These are phyloP conservation scores for Botrytis elliptica DNA, from an alignment of 2,329 filamentous ascomycete genomes.

Conservation along the genomic window DNA sequence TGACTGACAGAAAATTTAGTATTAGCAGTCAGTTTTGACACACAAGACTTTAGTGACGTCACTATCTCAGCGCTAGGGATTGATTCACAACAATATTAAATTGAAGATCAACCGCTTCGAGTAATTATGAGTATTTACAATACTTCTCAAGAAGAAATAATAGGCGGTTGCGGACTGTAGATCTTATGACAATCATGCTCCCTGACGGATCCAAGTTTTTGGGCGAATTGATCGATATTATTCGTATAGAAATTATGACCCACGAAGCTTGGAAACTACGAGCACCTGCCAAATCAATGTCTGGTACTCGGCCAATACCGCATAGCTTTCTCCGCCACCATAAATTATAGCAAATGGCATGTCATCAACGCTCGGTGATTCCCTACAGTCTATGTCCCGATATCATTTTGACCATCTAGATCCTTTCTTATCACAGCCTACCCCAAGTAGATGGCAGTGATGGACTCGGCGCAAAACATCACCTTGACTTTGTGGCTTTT, in stretches of 20 bases:
- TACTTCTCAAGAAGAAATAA: not conserved
- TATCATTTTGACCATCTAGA: fast-evolving
- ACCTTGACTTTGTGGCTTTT: not conserved
- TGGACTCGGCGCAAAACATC: too few relatives aligned
- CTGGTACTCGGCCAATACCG: fast-evolving
- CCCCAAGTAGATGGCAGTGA: not conserved
- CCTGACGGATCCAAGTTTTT: not conserved
- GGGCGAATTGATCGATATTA: not conserved
- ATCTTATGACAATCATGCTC: not conserved
- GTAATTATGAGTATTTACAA: fast-evolving
- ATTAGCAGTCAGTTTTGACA: not conserved
- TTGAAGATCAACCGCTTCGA: not conserved
- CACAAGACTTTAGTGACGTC: not conserved
- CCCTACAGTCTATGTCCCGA: not conserved
- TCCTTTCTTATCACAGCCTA: not conserved
- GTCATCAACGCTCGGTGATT: not conserved
- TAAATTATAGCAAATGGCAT: not conserved
- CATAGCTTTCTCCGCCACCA: not conserved
- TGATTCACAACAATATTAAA: not conserved
- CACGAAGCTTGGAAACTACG: not conserved
- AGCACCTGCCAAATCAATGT: not conserved
- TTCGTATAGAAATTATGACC: fast-evolving
- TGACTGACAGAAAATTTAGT: not conserved
- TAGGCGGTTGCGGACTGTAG: too few relatives aligned
- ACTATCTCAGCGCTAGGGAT: not conserved